A percentile compares a stretch with the other conserved stretches of the same genome.
Evolutionary conservation across 306 rosid species (phyloP).

Genomic region (Cicer pinnatifidum): DNA sequence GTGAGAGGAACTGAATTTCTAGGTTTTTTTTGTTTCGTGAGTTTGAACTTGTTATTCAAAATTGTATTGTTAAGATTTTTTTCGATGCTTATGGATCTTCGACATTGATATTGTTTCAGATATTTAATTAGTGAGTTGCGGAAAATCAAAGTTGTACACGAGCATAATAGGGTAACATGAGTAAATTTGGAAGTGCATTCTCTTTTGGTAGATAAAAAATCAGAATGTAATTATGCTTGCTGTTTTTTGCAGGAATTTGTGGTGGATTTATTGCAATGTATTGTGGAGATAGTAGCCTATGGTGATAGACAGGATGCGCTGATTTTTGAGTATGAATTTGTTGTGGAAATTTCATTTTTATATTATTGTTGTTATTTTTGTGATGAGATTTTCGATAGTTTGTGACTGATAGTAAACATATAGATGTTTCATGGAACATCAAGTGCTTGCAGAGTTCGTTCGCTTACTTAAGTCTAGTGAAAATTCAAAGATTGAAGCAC

Average conservation of each 20-base stretch:
- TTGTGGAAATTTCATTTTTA: slow-evolving; percentile 23
- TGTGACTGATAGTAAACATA: slow-evolving; percentile 40
- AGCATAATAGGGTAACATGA: slow-evolving; percentile 48
- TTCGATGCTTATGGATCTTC: slow-evolving; percentile 7
- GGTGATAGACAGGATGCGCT: slow-evolving; percentile 82
- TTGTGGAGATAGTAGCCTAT: slow-evolving; percentile 81
- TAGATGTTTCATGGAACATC: slow-evolving; percentile 90
- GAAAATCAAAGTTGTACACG: slow-evolving; percentile 50
- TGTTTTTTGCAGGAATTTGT: slow-evolving; percentile 64
- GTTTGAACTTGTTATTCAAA: not conserved
- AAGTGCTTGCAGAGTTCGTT: slow-evolving; percentile 79
- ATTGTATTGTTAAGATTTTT: slow-evolving; percentile 9
- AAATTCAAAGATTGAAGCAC: slow-evolving; percentile 72
- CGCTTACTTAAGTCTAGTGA: slow-evolving; percentile 67
- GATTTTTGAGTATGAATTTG: slow-evolving; percentile 72
- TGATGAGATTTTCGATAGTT: slow-evolving; percentile 24
- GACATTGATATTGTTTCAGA: slow-evolving; percentile 43
- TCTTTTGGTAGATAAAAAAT: not conserved
- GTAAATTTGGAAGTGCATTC: not conserved
- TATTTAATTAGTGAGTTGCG: slow-evolving; percentile 49
- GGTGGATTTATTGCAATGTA: slow-evolving; percentile 74
- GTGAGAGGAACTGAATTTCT: not conserved
- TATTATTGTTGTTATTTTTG: slow-evolving; percentile 31
- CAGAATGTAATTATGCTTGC: slow-evolving; percentile 9
- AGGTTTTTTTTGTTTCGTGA: slow-evolving; percentile 23